Base-by-base conservation (phyloP, 495 filamentous ascomycete species). In the Neurospora hispaniola region DNA sequence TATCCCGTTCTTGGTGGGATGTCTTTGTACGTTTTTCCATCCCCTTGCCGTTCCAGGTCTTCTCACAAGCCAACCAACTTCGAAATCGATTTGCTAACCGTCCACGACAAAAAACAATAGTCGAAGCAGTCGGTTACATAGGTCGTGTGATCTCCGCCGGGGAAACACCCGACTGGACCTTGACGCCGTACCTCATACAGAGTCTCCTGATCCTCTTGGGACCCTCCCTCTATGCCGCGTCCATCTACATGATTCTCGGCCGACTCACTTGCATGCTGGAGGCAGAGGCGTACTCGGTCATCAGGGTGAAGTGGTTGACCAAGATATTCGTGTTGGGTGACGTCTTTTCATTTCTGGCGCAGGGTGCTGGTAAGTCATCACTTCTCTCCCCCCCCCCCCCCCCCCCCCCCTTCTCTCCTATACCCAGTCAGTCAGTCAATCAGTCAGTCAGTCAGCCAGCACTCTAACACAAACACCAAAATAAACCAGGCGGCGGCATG, bases 121-220 rank as follows among this genome's bases (percentile, higher is more conserved):
- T 89, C 79, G 88, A 91, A 77, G 74, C 85, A 0, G 76, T 88
- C 10, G 89, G 89, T n/a, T 90, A 90, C 74, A 77, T 87, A 43
- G 88, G 84, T 46, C 86, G 89, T 38, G 74, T 82, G 9, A 72
- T 87, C 10, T 77, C 80, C 16, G 80, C 82, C 8, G 72, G 73
- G 2, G 73, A 82, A 70, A 71, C 75, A 5, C 79, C 79, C 16
- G 69, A 80, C 39, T 82, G 73, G 73, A 78, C 75, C 20, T 70
- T 76, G 31, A 77, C 79, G 11, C 82, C 84, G 0, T 89, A 86
- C 73, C 70, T 79, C 70, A 68, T 76, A 5, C 78, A 79, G 20
- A 44, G 41, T 68, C 70, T 78, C 7, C 46, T 82, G 39, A 79
- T 86, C 43, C 80, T 87, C 38, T 76, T 87, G 59, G 84, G 77